Evolutionary conservation across 1,284 basidiomycete genomes (phyloP).

Genomic region (Apiotrichum sp.): DNA sequence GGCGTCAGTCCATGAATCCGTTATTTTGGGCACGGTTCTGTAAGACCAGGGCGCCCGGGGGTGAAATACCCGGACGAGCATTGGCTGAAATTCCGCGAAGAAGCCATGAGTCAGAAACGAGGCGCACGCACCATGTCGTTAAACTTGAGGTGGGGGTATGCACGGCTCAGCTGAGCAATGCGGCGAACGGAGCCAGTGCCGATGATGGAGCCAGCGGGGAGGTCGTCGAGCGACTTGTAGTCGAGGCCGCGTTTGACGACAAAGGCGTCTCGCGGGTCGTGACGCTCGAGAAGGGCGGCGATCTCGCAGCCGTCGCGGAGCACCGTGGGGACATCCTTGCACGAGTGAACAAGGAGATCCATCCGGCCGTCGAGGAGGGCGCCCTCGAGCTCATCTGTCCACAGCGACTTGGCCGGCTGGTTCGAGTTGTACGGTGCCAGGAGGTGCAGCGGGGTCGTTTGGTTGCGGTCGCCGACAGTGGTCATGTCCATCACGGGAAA

Average conservation of each 20-base stretch:
- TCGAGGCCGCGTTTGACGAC: constrained; percentile 72
- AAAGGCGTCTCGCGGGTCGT: constrained; percentile 83
- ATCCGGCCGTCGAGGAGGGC: constrained; percentile 65
- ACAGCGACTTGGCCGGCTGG: constrained; percentile 68
- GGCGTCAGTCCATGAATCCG: not conserved
- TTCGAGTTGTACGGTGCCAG: constrained; percentile 33
- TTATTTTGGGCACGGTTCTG: too few relatives aligned
- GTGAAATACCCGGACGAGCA: not conserved
- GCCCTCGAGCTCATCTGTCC: constrained; percentile 93
- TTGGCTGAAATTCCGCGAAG: not conserved
- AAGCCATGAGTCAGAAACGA: too few relatives aligned
- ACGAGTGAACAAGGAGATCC: constrained; percentile 88
- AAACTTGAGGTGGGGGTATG: constrained; percentile 74
- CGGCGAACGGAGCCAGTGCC: constrained; percentile 92
- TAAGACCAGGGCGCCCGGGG: too few relatives aligned
- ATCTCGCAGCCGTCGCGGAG: constrained; percentile 80
- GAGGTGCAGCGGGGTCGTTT: constrained; percentile 56
- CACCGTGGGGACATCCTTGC: constrained; percentile 90
- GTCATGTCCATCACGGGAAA: constrained; percentile 80
- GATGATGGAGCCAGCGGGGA: constrained; percentile 82
- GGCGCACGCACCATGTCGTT: constrained; percentile 71
- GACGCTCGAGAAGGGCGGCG: constrained; percentile 77
- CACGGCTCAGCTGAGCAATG: constrained; percentile 80
- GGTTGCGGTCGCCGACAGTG: constrained; percentile 87
- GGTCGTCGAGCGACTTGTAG: constrained; percentile 72